These are phyloP conservation scores for Chlamydomonas sphaeroides DNA, from an alignment of 139 green algal genomes.

Conservation along the genomic window DNA sequence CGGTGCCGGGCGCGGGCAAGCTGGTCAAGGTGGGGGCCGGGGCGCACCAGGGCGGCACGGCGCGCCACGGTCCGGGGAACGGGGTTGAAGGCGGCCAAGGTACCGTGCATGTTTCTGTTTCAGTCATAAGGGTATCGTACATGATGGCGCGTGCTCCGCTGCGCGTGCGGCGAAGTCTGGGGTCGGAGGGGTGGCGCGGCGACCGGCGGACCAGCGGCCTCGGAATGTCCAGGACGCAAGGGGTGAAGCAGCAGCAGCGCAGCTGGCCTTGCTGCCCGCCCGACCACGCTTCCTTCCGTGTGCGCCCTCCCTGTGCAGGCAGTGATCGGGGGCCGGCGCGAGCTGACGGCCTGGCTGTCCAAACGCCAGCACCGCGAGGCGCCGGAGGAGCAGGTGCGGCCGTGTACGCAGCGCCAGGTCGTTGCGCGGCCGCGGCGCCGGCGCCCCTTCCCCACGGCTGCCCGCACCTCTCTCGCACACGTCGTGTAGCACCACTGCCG, in stretches of 20 bases:
- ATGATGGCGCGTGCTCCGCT: not conserved
- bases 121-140: not conserved
- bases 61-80: not conserved
- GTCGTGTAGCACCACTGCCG: not conserved
- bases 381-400: not conserved
- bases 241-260: not conserved
- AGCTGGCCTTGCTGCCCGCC: not conserved
- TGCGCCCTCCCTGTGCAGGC: not conserved
- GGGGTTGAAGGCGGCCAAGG: too few relatives aligned
- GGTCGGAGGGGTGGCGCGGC: not conserved
- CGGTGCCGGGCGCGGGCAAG: constrained; percentile 14
- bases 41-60: not conserved
- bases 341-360: constrained; percentile 22
- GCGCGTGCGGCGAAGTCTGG: not conserved
- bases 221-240: not conserved
- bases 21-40: constrained; percentile 15
- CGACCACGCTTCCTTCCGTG: not conserved
- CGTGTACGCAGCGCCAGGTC: not conserved
- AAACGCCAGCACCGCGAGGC: constrained; percentile 19
- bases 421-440: too few relatives aligned
- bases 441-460: not conserved
- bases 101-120: too few relatives aligned
- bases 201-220: not conserved
- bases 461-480: not conserved
- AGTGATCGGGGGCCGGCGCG: not conserved